A percentile compares a stretch with the other conserved stretches of the same genome.
Conservation (phyloP, 345 rosid genomes). For the Gossypium longicalyx region DNA sequence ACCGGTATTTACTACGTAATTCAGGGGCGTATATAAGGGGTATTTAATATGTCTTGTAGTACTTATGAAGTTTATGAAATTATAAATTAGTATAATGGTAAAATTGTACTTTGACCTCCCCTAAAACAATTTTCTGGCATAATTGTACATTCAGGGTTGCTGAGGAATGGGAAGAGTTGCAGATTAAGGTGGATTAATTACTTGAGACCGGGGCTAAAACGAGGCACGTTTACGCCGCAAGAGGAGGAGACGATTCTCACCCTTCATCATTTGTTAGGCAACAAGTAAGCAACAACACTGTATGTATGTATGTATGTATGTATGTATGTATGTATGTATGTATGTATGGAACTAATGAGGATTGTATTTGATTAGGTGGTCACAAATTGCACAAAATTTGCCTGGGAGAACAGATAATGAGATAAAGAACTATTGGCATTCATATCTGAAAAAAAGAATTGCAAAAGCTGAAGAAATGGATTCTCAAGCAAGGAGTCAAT, state of each 20-base stretch:
- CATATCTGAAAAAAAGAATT: conserved; percentile 65
- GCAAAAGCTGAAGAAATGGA: conserved; percentile 39
- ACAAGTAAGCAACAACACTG: conserved; percentile 53
- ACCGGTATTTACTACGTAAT: no score
- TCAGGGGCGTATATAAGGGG: neutral
- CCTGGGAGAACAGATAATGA: conserved; percentile 98
- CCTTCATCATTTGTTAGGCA: conserved; percentile 72
- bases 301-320: no score
- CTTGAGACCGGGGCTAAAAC: conserved; percentile 78
- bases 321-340: no score
- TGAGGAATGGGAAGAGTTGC: conserved; percentile 94
- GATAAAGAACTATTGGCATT: conserved; percentile 92
- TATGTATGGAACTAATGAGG: neutral
- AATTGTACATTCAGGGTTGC: conserved; percentile 47
- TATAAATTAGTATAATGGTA: no score
- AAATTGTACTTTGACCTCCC: no score
- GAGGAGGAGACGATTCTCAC: conserved; percentile 68
- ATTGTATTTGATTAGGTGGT: conserved; percentile 55
- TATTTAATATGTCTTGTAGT: neutral
- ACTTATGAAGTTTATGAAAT: neutral
- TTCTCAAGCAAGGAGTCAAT: conserved; percentile 18
- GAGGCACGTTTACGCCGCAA: conserved; percentile 51
- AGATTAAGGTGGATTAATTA: conserved; percentile 94
- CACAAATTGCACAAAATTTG: conserved; percentile 71
- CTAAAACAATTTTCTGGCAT: no score